A percentile compares a stretch with the other conserved stretches of the same genome.
Evolutionary conservation across 805 yeast species (phyloP).

Genomic region (Yamadazyma insecticola): DNA sequence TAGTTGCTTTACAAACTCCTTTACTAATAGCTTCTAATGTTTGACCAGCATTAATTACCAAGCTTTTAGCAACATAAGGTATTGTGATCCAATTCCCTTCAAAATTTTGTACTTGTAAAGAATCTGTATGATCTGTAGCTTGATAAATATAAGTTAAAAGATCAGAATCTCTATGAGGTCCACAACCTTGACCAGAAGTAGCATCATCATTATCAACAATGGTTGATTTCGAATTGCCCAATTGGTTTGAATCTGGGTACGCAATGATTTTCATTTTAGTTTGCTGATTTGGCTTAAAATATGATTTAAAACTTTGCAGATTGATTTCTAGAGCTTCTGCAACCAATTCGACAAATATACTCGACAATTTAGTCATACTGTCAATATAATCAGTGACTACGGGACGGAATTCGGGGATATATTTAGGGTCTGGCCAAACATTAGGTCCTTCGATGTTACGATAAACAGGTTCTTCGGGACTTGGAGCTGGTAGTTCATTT

Average conservation of each 20-base stretch:
- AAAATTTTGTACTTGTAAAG: conserved; percentile 52
- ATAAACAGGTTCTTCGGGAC: conserved; percentile 36
- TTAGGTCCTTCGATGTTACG: conserved; percentile 55
- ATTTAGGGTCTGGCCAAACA: conserved; percentile 43
- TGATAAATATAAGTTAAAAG: conserved; percentile 58
- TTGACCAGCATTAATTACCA: conserved; percentile 59
- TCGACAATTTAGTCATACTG: conserved; percentile 42
- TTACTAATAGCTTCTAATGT: conserved; percentile 56
- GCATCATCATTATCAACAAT: conserved; percentile 27
- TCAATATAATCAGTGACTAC: conserved; percentile 39
- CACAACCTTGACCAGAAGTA: conserved; percentile 46
- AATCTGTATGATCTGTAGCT: conserved; percentile 44
- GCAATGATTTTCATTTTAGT: conserved; percentile 51
- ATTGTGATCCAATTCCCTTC: conserved; percentile 56
- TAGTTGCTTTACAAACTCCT: conserved; percentile 57
- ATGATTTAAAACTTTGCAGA: conserved; percentile 39
- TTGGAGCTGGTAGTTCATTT: conserved; percentile 44
- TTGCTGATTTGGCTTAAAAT: conserved; percentile 49
- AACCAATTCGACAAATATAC: conserved; percentile 40
- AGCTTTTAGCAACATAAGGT: conserved; percentile 42
- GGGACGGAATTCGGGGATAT: conserved; percentile 41
- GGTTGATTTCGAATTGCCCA: conserved; percentile 16
- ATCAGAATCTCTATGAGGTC: conserved; percentile 67
- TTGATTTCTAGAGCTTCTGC: conserved; percentile 54
- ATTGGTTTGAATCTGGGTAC: conserved; percentile 44